These are phyloP conservation scores for Ceratobasidium sp. DNA, from an alignment of 1,284 basidiomycete species.

Conservation along the genomic window DNA sequence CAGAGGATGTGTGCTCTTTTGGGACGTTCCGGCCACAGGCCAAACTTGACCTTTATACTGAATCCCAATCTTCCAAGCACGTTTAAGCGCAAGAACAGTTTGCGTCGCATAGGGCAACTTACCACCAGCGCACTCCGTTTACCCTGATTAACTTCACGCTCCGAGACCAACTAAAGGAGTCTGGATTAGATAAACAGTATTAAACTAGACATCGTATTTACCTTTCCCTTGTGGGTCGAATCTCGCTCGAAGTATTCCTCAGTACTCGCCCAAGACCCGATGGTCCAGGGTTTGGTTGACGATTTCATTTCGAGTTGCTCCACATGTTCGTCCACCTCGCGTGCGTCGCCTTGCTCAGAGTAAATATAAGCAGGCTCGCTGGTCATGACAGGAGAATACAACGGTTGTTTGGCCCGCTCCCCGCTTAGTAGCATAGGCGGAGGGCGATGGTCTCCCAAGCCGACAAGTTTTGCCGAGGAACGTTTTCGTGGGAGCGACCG, in stretches of 20 bases:
- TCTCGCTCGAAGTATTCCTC: neutral
- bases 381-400: neutral
- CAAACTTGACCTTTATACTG: slow-evolving; percentile 4
- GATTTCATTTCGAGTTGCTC: neutral
- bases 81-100: neutral
- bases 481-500: neutral
- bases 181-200: neutral
- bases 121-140: slow-evolving; percentile 9
- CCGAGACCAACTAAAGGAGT: neutral
- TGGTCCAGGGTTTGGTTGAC: neutral
- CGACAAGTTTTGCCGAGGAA: neutral
- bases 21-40: neutral
- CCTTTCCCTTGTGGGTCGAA: neutral
- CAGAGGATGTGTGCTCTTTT: neutral
- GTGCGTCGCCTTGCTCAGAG: neutral
- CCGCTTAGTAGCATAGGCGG: neutral
- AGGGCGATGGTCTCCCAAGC: neutral
- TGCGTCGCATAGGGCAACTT: neutral
- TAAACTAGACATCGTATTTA: neutral
- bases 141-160: neutral
- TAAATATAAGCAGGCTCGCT: neutral
- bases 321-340: too few species aligned
- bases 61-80: neutral
- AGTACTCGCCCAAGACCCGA: neutral
- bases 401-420: neutral